A percentile compares a stretch with the other conserved stretches of the same genome.
phyloP scores from a whole-genome alignment of 2,329 filamentous ascomycete species.

The Ophiosphaerella korrae region DNA sequence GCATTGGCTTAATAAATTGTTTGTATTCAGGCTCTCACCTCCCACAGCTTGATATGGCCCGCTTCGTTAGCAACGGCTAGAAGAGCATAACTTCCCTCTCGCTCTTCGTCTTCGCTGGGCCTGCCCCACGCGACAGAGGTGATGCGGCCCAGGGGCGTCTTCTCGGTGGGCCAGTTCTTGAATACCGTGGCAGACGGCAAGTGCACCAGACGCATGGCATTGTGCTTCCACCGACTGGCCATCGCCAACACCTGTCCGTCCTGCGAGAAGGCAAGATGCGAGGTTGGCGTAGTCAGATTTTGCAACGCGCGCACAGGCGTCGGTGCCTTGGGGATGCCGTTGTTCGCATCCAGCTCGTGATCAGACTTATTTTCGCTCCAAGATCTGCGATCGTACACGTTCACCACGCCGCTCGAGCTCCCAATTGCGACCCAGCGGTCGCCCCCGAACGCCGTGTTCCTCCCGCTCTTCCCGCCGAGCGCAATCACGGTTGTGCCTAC shows the following conservation, averaged over 20 bases:
- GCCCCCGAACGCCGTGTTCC: slow-evolving; percentile 67
- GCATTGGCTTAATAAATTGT: no score
- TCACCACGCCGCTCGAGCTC: slow-evolving; percentile 84
- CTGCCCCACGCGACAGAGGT: slow-evolving; percentile 60
- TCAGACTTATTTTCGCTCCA: slow-evolving; percentile 54
- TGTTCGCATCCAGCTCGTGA: slow-evolving; percentile 37
- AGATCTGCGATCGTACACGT: slow-evolving; percentile 83
- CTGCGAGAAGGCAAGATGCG: slow-evolving; percentile 77
- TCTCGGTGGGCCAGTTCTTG: slow-evolving; percentile 92
- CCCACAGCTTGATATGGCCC: slow-evolving; percentile 89
- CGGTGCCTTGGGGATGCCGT: slow-evolving; percentile 67
- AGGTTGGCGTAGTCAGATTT: slow-evolving; percentile 86
- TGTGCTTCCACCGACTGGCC: slow-evolving; percentile 83
- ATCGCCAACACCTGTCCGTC: slow-evolving; percentile 91
- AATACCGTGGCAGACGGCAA: slow-evolving; percentile 92
- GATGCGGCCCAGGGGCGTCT: slow-evolving; percentile 85
- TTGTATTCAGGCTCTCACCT: slow-evolving; percentile 51
- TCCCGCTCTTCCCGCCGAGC: slow-evolving; percentile 72
- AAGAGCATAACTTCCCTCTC: slow-evolving; percentile 64
- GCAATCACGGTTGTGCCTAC: slow-evolving; percentile 82
- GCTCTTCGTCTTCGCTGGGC: slow-evolving; percentile 55
- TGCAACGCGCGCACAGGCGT: slow-evolving; percentile 76
- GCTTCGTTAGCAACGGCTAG: slow-evolving; percentile 87
- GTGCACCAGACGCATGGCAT: slow-evolving; percentile 86
- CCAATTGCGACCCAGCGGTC: slow-evolving; percentile 91